These are phyloP conservation scores for Hypoxylon sp. DNA, from an alignment of 2,329 filamentous ascomycete species.

Conservation along the genomic window DNA sequence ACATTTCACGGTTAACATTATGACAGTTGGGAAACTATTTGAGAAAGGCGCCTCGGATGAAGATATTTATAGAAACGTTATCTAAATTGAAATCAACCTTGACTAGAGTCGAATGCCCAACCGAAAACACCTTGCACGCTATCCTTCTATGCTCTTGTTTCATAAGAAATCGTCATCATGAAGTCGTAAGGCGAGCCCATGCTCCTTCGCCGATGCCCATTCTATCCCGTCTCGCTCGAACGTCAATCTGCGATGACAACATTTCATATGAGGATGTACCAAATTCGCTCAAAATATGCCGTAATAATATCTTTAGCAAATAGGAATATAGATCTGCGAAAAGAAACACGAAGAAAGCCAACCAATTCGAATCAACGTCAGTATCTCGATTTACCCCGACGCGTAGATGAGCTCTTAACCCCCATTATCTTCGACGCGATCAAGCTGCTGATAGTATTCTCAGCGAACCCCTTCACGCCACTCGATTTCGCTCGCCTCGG, in stretches of 20 bases:
- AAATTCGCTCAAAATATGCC: neutral
- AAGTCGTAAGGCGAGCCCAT: conserved; percentile 21
- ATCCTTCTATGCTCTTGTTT: conserved; percentile 22
- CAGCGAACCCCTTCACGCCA: conserved; percentile 52
- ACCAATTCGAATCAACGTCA: conserved; percentile 9
- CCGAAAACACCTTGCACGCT: conserved; percentile 31
- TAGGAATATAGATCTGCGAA: neutral
- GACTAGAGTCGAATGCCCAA: conserved; percentile 17
- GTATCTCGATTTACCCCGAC: conserved; percentile 41
- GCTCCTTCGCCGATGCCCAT: neutral
- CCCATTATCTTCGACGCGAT: conserved; percentile 54
- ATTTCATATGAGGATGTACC: neutral
- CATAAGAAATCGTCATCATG: conserved; percentile 16
- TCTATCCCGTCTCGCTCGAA: conserved; percentile 7
- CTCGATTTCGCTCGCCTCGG: conserved; percentile 45
- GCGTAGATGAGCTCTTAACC: conserved; percentile 42
- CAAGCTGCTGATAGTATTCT: conserved; percentile 52
- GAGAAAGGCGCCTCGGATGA: neutral
- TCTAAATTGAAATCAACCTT: neutral
- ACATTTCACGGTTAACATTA: neutral
- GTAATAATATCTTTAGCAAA: neutral
- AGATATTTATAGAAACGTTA: neutral
- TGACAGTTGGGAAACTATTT: neutral
- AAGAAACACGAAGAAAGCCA: neutral
- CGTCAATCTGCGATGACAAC: conserved; percentile 11